Percentiles rank a stretch among this genome's conserved stretches.
phyloP scores from a whole-genome alignment of 306 rosid species.

The Dicorynia guianensis region DNA sequence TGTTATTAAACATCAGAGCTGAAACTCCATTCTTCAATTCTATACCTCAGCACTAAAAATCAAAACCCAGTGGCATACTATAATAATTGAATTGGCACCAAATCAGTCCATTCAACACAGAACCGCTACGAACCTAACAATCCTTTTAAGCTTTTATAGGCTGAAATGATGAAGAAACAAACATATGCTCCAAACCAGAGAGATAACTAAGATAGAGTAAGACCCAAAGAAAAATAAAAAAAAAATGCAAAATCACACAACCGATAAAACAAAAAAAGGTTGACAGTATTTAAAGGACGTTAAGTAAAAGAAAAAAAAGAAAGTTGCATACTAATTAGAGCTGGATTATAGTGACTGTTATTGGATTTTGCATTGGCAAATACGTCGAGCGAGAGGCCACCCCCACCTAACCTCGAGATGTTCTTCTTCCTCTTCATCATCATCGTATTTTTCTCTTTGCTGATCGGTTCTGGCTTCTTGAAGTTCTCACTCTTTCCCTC shows the following conservation, averaged over 20 bases:
- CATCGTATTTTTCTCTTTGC: conserved; percentile 27
- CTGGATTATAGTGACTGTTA: conserved; percentile 68
- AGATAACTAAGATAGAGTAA: not conserved
- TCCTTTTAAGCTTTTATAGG: too few relatives aligned
- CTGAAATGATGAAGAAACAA: too few relatives aligned
- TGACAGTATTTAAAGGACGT: not conserved
- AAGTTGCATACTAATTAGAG: conserved; percentile 68
- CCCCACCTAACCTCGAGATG: conserved; percentile 59
- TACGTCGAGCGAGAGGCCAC: conserved; percentile 69
- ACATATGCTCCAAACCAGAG: too few relatives aligned
- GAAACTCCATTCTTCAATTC: not conserved
- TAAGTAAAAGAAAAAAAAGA: not conserved
- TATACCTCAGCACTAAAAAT: not conserved
- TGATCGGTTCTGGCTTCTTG: conserved; percentile 33
- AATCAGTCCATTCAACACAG: not conserved
- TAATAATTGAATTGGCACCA: not conserved
- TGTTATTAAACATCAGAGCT: not conserved
- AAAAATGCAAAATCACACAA: not conserved
- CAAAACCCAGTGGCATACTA: not conserved
- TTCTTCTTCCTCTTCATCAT: conserved; percentile 41
- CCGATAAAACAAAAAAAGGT: not conserved
- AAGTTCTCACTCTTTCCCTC: conserved; percentile 37
- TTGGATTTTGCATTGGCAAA: conserved; percentile 70
- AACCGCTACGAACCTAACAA: not conserved
- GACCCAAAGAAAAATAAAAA: not conserved